Base-by-base conservation (phyloP, 352 stramenopile species). In the Thalassiosira pacifica region DNA sequence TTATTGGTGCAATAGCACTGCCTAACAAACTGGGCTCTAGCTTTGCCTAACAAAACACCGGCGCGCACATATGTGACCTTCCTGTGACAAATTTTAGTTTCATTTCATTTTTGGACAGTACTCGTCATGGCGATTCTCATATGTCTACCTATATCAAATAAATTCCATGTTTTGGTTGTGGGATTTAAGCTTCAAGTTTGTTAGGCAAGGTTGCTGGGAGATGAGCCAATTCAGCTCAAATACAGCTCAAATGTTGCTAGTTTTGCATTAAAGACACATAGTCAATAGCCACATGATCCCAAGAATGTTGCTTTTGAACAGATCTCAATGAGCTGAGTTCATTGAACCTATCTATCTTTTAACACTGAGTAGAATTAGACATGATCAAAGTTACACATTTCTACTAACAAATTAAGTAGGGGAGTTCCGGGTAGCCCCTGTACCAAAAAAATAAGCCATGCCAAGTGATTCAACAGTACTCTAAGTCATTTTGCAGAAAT, bases 111-210 rank as follows among this genome's bases (percentile, higher is more conserved):
- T 72, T 72, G 64, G 64, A 63, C 29, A 60, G 64, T 72, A 72
- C 64, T 55, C 64, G 24, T 11, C 29, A 60, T 24, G 22, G 64
- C 29, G 32, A 60, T 72, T 55, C 29, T 60, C 29, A 72, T 72
- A 9, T 3, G 5, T 24, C 8, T 63, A 27, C 22, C 4, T 27
- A 40, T 8, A 6, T 55, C 24, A 37, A 37, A 40, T 29, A 64
- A 60, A 64, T 8, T 34, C 34, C 19, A 60, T 16, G 29, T 65
- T 75, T 31, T 75, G 31, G 8, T 34, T 2, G 2, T 75, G 31
- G 37, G 65, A 75, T 63, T 45, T 75, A 37, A 75, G n/a, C 16
- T 75, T 34, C 19, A 75, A 75, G 37, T 75, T 75, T 75, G 67
- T 75, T 75, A 75, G 67, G 4, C 27, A 10, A 18, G 42, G 3